These are phyloP conservation scores for Excoecaria agallocha DNA, from an alignment of 345 rosid species.

Conservation along the genomic window DNA sequence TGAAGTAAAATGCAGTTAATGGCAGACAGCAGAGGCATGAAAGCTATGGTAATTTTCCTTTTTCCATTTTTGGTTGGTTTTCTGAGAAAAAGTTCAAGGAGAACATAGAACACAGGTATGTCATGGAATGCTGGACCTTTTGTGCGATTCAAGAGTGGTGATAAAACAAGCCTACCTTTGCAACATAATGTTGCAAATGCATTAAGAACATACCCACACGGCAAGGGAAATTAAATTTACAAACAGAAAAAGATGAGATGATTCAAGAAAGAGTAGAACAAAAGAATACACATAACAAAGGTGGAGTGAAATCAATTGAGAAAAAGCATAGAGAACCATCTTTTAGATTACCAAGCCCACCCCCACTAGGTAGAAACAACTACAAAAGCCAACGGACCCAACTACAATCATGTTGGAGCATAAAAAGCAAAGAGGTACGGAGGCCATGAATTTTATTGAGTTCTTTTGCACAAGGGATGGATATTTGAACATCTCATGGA, in stretches of 20 bases:
- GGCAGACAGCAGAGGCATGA: background rate
- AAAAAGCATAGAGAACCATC: background rate
- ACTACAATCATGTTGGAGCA: background rate
- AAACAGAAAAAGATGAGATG: background rate
- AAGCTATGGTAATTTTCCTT: background rate
- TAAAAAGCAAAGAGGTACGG: background rate
- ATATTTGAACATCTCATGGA: background rate
- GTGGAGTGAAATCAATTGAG: background rate
- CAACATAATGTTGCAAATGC: background rate
- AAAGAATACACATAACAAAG: background rate
- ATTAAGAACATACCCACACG: background rate
- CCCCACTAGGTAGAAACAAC: background rate
- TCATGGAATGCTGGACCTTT: background rate
- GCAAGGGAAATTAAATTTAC: background rate
- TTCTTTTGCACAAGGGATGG: background rate
- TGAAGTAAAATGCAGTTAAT: background rate
- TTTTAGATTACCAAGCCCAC: background rate
- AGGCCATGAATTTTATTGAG: background rate
- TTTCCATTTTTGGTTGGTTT: background rate
- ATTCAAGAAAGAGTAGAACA: background rate
- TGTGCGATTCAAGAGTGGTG: background rate
- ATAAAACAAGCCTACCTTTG: background rate
- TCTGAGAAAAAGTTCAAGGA: background rate
- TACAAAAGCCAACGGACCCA: background rate
- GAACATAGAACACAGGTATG: background rate